Base-by-base conservation (phyloP, 768 basidiomycete species). In the Butyriboletus loyo region DNA sequence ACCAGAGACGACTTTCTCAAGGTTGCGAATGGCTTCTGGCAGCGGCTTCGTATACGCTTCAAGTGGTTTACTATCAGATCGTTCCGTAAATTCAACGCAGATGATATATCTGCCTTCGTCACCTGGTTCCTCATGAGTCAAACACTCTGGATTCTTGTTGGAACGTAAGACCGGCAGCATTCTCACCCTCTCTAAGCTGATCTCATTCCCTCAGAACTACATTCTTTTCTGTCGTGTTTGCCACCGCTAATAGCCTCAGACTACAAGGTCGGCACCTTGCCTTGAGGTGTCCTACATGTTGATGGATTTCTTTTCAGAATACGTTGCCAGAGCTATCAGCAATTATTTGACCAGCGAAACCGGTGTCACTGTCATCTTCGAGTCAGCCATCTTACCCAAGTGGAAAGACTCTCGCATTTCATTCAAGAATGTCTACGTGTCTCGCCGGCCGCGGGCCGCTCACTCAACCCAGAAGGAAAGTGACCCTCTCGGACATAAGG, bases 121-220 rank as follows among this genome's bases (percentile, higher is more conserved):
- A 94, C 91, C 47, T 95, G 93, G 90, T 93, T 97, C 59, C 73
- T 99, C 46, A 86, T 98, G 77, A 95, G 95, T 64, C 94, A 98
- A 63, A 91, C 93, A 2, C 72, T 96, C 4, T 98, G 97, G 96
- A 89, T 99, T 55, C 72, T 98, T 46, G 78, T 99, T 44, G 94
- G 94, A 71, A 98, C 68, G 68, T 71, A 47, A 56, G 68, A 36
- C 7, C 0, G 1, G 7, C 4, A 0, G 9, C 30, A 34, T 27
- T 4, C 22, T 1, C 38, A 14, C 13, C 30, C 17, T 35, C 17
- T 19, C n/a, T 15, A 22, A 7, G n/a, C 52, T 62, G 19, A 64
- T 31, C 19, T 44, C 40, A 24, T 24, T 22, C 28, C 19, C 37
- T 7, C 45, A 89, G 93, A 19, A 98, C 97, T 3, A 96, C 93